A percentile compares a stretch with the other conserved stretches of the same genome.
phyloP scores from a whole-genome alignment of 176 grass and related monocot genomes.

The Avena sativa region DNA sequence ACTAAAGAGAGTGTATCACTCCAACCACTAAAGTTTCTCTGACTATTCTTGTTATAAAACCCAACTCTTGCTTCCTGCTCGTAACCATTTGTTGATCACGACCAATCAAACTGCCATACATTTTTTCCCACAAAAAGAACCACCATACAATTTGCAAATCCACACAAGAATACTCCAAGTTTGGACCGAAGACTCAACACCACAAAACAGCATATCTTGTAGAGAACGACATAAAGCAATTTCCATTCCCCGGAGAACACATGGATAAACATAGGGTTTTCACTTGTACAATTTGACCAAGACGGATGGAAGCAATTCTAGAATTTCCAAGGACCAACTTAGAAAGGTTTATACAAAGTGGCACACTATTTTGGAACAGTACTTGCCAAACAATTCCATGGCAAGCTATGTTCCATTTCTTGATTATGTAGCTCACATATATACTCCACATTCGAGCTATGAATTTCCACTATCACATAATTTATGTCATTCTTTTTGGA shows the following conservation, averaged over 20 bases:
- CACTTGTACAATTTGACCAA: background rate
- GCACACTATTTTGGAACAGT: background rate
- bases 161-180: background rate
- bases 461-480: background rate
- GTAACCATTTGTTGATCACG: slow-evolving; percentile 24
- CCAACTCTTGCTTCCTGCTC: background rate
- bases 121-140: background rate
- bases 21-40: slow-evolving; percentile 37
- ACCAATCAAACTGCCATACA: background rate
- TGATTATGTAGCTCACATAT: slow-evolving; percentile 19
- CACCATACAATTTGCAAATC: background rate
- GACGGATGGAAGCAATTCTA: background rate
- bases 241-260: background rate
- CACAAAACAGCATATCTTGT: background rate
- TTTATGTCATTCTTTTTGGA: background rate
- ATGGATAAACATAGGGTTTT: background rate
- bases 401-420: background rate
- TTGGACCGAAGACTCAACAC: background rate
- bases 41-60: background rate
- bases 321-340: background rate
- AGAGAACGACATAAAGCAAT: background rate
- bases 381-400: slow-evolving; percentile 29
- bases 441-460: background rate
- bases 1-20: slow-evolving; percentile 38
- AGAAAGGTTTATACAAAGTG: background rate